phyloP scores from a whole-genome alignment of 768 basidiomycete genomes.

The Rhizopogon vulgaris region DNA sequence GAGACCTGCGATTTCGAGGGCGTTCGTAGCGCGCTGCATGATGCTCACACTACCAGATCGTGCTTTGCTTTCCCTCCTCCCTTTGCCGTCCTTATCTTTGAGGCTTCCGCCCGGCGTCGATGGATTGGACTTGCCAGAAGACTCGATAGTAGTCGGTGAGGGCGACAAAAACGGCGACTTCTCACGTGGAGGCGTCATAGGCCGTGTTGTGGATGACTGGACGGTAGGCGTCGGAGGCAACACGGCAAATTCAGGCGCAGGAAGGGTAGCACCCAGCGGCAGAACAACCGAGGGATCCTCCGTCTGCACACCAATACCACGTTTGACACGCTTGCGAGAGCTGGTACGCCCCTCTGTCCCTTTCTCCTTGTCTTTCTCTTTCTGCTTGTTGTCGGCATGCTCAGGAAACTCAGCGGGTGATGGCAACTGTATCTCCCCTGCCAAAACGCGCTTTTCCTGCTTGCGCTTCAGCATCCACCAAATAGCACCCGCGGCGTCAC shows the following conservation, averaged over 20 bases:
- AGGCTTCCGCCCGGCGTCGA: constrained; percentile 61
- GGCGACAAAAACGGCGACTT: constrained; percentile 53
- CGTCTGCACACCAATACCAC: constrained; percentile 39
- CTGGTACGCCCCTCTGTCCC: constrained; percentile 15
- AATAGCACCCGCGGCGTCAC: constrained; percentile 82
- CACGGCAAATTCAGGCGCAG: constrained; percentile 60
- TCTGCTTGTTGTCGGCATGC: constrained; percentile 4
- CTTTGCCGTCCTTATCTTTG: constrained; percentile 48
- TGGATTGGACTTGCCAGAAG: constrained; percentile 53
- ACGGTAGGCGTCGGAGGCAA: constrained; percentile 75
- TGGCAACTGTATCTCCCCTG: constrained; percentile 20
- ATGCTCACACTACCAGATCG: constrained; percentile 91
- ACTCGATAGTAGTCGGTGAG: constrained; percentile 45
- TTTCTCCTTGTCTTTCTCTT: constrained; percentile 26
- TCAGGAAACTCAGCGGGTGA: constrained; percentile 1
- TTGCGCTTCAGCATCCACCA: constrained; percentile 97
- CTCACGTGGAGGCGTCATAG: constrained; percentile 45
- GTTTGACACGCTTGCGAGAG: constrained; percentile 20
- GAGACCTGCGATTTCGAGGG: constrained; percentile 77
- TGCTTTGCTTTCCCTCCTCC: constrained; percentile 50
- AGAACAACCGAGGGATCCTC: constrained; percentile 26
- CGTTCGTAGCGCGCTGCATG: constrained; percentile 92
- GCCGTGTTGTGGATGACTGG: constrained; percentile 26
- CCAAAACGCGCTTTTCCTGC: constrained; percentile 53
- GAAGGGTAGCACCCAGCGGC: constrained; percentile 26